phyloP scores from a whole-genome alignment of 2,329 filamentous ascomycete species.

The Esteya vermicola region DNA sequence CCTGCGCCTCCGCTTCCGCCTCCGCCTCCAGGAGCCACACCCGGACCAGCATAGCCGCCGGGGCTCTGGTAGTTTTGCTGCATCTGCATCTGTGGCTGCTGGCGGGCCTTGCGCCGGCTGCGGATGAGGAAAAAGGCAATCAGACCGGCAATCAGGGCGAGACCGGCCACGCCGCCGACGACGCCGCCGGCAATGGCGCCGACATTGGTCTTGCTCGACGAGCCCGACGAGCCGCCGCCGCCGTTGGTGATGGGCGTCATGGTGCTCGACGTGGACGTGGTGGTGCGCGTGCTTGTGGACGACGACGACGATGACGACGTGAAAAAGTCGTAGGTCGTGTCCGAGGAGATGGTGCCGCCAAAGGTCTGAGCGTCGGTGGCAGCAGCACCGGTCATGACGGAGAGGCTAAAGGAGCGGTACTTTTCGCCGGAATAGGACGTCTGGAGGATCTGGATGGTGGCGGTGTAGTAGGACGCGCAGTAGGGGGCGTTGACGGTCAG shows the following conservation, averaged over 20 bases:
- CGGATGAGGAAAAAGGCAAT: constrained; percentile 16
- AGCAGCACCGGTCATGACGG: not conserved
- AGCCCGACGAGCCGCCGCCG: not conserved
- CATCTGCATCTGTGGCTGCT: not conserved
- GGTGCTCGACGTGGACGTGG: not conserved
- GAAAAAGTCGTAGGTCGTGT: too few species aligned
- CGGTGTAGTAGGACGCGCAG: too few species aligned
- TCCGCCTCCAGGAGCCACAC: not conserved
- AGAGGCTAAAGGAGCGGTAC: constrained; percentile 7
- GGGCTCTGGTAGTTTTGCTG: too few species aligned
- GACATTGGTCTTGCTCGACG: constrained; percentile 5
- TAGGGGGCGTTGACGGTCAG: constrained; percentile 8
- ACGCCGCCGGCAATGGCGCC: constrained; percentile 20
- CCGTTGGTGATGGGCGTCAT: too few species aligned
- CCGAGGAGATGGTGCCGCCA: not conserved
- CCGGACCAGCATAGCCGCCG: not conserved
- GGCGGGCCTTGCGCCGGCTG: constrained; percentile 3
- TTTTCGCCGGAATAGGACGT: constrained; percentile 10
- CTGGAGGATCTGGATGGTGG: constrained; percentile 3
- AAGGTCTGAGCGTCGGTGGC: not conserved
- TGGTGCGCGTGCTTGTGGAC: not conserved
- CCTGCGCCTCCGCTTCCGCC: too few species aligned
- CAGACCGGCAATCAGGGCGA: constrained; percentile 11
- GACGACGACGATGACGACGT: not conserved
- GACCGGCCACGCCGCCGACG: constrained; percentile 18